Evolutionary conservation across 2,329 filamentous ascomycete genomes (phyloP).

Genomic region (Aspergillus vadensis): DNA sequence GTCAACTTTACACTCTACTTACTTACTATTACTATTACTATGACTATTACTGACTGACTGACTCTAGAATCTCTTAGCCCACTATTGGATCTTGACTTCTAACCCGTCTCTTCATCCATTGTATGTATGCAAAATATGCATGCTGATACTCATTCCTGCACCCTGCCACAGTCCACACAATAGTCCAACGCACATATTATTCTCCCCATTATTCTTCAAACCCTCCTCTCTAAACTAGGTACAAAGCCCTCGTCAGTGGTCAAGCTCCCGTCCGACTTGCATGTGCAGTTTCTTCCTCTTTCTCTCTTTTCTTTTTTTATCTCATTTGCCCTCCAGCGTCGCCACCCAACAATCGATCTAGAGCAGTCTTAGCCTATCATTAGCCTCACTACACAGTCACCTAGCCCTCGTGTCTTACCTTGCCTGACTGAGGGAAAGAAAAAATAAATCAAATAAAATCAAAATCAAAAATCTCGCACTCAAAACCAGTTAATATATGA

Average conservation of each 20-base stretch:
- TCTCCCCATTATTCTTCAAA: no score
- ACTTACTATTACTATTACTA: no score
- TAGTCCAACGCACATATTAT: not conserved
- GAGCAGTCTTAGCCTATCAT: not conserved
- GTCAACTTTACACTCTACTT: no score
- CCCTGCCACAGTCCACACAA: not conserved
- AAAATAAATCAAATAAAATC: no score
- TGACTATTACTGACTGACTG: no score
- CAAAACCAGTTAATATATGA: no score
- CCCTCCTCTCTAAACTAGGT: not conserved
- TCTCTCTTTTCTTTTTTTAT: not conserved
- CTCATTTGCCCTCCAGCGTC: not conserved
- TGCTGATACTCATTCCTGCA: no score
- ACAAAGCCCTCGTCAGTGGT: not conserved
- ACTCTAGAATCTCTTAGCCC: no score
- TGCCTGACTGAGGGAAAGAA: not conserved
- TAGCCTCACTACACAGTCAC: not conserved
- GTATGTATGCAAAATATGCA: no score
- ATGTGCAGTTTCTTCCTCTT: not conserved
- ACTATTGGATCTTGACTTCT: no score
- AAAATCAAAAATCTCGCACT: no score
- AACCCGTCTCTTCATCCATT: no score
- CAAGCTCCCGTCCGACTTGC: not conserved
- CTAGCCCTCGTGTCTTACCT: not conserved
- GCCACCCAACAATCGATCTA: slow-evolving; percentile 2